These are phyloP conservation scores for Mycena vitilis DNA, from an alignment of 768 basidiomycete genomes.

Conservation along the genomic window DNA sequence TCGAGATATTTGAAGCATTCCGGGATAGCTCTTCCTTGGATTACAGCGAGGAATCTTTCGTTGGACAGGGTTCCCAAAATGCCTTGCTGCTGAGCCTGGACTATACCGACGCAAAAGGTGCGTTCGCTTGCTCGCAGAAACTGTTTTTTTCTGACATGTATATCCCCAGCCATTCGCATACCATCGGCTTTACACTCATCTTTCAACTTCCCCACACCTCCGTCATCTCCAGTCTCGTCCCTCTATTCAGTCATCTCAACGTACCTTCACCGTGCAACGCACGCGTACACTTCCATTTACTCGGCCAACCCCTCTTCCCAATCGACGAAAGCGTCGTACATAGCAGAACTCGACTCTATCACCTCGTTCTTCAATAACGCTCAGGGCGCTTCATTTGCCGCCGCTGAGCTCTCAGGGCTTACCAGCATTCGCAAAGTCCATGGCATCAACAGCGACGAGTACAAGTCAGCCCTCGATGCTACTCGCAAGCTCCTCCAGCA, in stretches of 20 bases:
- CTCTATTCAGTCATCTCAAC: slow-evolving; percentile 67
- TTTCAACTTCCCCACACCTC: slow-evolving; percentile 54
- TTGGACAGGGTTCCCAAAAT: slow-evolving; percentile 65
- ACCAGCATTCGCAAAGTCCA: slow-evolving; percentile 57
- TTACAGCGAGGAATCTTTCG: slow-evolving; percentile 58
- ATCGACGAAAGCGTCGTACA: slow-evolving; percentile 46
- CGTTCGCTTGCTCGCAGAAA: slow-evolving; percentile 29
- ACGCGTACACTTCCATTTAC: slow-evolving; percentile 67
- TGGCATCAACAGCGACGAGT: slow-evolving; percentile 67
- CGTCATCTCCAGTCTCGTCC: slow-evolving; percentile 49
- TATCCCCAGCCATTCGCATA: slow-evolving; percentile 61
- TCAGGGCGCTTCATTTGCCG: slow-evolving; percentile 67
- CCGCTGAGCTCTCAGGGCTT: slow-evolving; percentile 68
- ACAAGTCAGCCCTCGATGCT: slow-evolving; percentile 56
- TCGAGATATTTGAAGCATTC: slow-evolving; percentile 71
- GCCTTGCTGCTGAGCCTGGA: slow-evolving; percentile 68
- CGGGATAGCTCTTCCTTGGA: slow-evolving; percentile 47
- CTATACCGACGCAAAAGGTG: slow-evolving; percentile 67
- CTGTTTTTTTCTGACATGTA: slow-evolving; percentile 20
- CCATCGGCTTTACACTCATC: slow-evolving; percentile 62
- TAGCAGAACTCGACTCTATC: slow-evolving; percentile 55
- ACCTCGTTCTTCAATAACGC: slow-evolving; percentile 66
- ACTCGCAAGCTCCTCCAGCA: slow-evolving; percentile 62
- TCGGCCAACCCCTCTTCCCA: slow-evolving; percentile 48
- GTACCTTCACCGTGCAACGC: slow-evolving; percentile 67